These are phyloP conservation scores for Saprolegnia diclina DNA, from an alignment of 352 stramenopile species.

Conservation along the genomic window DNA sequence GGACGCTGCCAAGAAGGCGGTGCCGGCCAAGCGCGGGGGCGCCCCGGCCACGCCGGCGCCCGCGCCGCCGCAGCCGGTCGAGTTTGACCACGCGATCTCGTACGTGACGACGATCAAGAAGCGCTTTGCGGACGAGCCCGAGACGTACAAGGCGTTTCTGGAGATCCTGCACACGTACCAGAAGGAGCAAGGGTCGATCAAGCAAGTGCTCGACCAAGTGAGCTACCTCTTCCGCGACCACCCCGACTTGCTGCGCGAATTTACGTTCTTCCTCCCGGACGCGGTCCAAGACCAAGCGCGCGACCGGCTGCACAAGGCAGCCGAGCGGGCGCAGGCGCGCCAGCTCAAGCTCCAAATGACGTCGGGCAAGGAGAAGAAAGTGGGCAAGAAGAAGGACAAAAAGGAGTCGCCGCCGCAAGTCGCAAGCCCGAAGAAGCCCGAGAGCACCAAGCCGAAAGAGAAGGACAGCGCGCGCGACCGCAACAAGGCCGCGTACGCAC, in stretches of 20 bases:
- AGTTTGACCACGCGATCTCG: constrained; percentile 99
- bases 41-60: constrained; percentile 16
- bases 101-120: constrained; percentile 99
- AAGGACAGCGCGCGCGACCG: constrained; percentile 74
- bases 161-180: constrained; percentile 99
- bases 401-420: background rate
- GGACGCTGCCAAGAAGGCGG: constrained; percentile 26
- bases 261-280: constrained; percentile 99
- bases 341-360: constrained; percentile 52
- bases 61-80: constrained; percentile 84
- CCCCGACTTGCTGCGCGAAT: constrained; percentile 98
- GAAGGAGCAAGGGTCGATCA: constrained; percentile 98
- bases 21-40: background rate
- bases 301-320: constrained; percentile 92
- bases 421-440: constrained; percentile 42
- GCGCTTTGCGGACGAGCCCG: constrained; percentile 94
- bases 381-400: constrained; percentile 12
- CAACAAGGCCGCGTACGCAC: constrained; percentile 65
- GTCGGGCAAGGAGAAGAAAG: constrained; percentile 28
- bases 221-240: constrained; percentile 98
- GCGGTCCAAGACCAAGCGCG: constrained; percentile 96
- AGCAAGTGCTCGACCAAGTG: constrained; percentile 96
- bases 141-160: constrained; percentile 99
- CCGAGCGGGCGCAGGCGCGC: constrained; percentile 91
- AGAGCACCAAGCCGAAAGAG: constrained; percentile 41